Percentiles rank a stretch among this genome's conserved stretches.
Evolutionary conservation across 768 basidiomycete species (phyloP).

Genomic region (Dacryopinax primogenitus): DNA sequence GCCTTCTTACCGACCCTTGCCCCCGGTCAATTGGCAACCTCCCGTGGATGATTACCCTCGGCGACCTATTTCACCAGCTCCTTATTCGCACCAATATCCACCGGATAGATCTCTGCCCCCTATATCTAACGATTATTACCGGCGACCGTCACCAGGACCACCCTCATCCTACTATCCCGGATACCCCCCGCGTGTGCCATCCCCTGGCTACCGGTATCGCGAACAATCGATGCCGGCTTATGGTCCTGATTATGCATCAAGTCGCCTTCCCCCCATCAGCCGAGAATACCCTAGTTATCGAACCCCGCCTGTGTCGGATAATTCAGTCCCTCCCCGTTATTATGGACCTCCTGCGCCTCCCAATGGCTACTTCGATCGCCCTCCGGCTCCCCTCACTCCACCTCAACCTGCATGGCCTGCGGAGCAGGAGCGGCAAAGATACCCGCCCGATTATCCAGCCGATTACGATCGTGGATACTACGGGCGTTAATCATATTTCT

Average conservation of each 20-base stretch:
- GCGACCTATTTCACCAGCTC: not conserved
- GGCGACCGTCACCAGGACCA: not conserved
- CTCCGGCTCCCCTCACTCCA: not conserved
- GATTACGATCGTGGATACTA: not conserved
- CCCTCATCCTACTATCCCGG: not conserved
- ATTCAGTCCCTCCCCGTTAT: not conserved
- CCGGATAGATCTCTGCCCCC: not conserved
- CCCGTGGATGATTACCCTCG: not conserved
- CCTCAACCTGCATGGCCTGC: not conserved
- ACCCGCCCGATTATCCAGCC: not conserved
- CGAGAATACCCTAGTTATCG: not conserved
- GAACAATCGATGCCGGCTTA: not conserved
- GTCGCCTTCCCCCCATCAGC: not conserved
- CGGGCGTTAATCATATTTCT: conserved; percentile 1
- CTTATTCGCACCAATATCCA: not conserved
- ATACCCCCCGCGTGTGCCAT: not conserved
- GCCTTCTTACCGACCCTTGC: not conserved
- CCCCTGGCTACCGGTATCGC: not conserved
- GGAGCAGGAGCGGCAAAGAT: not conserved
- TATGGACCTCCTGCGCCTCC: not conserved
- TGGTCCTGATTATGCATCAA: not conserved
- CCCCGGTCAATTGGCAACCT: not conserved
- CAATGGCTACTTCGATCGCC: not conserved
- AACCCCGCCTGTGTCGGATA: not conserved
- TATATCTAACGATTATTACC: not conserved